Evolutionary conservation across 805 yeast genomes (phyloP).

Genomic region (Debaryomyces prosopidis): DNA sequence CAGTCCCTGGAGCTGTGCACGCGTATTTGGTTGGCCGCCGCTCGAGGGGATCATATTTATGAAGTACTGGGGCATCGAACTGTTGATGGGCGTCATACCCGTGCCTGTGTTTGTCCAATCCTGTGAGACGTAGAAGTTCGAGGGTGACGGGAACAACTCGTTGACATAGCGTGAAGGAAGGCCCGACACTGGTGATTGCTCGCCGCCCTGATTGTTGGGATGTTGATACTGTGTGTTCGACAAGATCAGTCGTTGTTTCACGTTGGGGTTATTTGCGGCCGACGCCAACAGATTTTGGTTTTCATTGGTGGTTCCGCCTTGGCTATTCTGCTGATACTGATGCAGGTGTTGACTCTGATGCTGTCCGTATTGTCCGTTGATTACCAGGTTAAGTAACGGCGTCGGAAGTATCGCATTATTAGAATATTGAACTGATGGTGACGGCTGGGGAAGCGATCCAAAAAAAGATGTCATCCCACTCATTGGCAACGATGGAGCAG

Average conservation of each 20-base stretch:
- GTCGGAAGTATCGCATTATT: slow-evolving; percentile 26
- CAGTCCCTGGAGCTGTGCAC: slow-evolving; percentile 6
- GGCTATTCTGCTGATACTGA: slow-evolving; percentile 21
- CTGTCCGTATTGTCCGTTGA: slow-evolving; percentile 16
- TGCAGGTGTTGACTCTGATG: slow-evolving; percentile 16
- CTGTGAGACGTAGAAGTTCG: slow-evolving; percentile 63
- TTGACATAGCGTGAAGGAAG: slow-evolving; percentile 70
- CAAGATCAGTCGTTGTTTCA: background rate
- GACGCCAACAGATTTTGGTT: slow-evolving; percentile 10
- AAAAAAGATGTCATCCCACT: slow-evolving; percentile 21
- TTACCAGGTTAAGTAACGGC: slow-evolving; percentile 35
- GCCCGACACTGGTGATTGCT: slow-evolving; percentile 71
- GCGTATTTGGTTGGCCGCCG: slow-evolving; percentile 8
- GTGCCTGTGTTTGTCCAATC: slow-evolving; percentile 40
- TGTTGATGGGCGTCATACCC: slow-evolving; percentile 39
- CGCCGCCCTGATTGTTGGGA: slow-evolving; percentile 42
- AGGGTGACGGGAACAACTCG: slow-evolving; percentile 80
- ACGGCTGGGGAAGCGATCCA: slow-evolving; percentile 24
- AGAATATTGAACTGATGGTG: slow-evolving; percentile 23
- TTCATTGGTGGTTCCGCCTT: slow-evolving; percentile 17
- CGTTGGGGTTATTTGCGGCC: background rate
- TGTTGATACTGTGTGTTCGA: slow-evolving; percentile 1
- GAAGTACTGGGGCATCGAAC: slow-evolving; percentile 37
- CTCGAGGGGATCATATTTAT: slow-evolving; percentile 30
- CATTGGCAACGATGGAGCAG: slow-evolving; percentile 39